These are phyloP conservation scores for Botrytis sinoallii DNA, from an alignment of 2,329 filamentous ascomycete species.

Conservation along the genomic window DNA sequence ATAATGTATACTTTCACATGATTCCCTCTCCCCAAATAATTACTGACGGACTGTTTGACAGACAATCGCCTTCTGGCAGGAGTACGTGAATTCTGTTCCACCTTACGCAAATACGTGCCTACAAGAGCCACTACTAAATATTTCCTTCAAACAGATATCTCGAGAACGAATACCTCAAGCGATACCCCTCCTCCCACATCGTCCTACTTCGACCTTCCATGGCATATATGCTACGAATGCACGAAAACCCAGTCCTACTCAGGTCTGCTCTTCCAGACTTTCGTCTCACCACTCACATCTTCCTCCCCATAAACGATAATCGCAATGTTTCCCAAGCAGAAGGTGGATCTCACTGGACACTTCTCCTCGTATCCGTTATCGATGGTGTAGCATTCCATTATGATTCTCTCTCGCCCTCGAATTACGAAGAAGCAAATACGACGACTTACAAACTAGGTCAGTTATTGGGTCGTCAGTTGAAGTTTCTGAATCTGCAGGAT, in stretches of 20 bases:
- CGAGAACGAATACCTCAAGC: constrained; percentile 79
- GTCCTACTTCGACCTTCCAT: constrained; percentile 88
- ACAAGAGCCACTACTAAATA: constrained; percentile 16
- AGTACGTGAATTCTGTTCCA: constrained; percentile 52
- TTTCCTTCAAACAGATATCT: constrained; percentile 57
- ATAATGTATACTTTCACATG: constrained; percentile 62
- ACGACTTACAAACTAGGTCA: constrained; percentile 67
- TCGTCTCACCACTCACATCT: constrained; percentile 78
- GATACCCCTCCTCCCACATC: constrained; percentile 81
- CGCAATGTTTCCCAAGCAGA: constrained; percentile 73
- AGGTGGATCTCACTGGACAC: constrained; percentile 90
- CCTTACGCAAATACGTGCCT: constrained; percentile 24
- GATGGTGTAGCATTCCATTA: constrained; percentile 96
- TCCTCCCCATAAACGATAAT: constrained; percentile 92
- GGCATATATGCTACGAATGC: constrained; percentile 86
- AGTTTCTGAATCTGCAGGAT: constrained; percentile 80
- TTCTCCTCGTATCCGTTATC: constrained; percentile 83
- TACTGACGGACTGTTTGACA: constrained; percentile 39
- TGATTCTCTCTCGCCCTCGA: constrained; percentile 76
- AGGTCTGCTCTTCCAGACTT: constrained; percentile 78
- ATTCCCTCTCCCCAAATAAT: constrained; percentile 1
- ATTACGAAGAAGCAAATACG: constrained; percentile 68
- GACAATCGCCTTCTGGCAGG: constrained; percentile 98
- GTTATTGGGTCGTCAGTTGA: constrained; percentile 63
- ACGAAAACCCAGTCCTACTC: constrained; percentile 53